Percentiles rank a stretch among this genome's conserved stretches.
These are phyloP conservation scores for Hawksworthiomyces lignivorus DNA, from an alignment of 2,329 filamentous ascomycete genomes.

Conservation along the genomic window DNA sequence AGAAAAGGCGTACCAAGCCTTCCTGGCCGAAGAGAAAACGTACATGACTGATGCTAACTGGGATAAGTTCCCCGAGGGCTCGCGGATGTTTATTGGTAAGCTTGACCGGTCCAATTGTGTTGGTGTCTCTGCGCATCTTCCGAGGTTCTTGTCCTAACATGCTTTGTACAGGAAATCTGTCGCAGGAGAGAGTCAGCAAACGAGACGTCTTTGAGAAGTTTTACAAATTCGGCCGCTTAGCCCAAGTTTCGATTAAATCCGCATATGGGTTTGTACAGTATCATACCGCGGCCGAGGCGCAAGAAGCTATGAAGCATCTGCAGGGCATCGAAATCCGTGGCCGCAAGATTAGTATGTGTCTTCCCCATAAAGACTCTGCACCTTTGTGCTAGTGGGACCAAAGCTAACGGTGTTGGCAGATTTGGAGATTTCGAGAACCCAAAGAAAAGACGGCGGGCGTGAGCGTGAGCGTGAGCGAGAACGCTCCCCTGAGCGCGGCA, in stretches of 20 bases:
- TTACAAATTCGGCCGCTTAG: slow-evolving; percentile 73
- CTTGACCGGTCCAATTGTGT: slow-evolving; percentile 11
- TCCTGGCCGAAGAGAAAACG: slow-evolving; percentile 63
- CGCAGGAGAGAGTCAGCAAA: slow-evolving; percentile 88
- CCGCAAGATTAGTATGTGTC: slow-evolving; percentile 79
- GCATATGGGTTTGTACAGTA: slow-evolving; percentile 98
- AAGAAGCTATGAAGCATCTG: slow-evolving; percentile 64
- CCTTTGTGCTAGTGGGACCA: too few relatives aligned
- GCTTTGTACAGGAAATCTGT: slow-evolving; percentile 70
- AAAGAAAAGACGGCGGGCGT: slow-evolving; percentile 51
- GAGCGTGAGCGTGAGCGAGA: slow-evolving; percentile 24
- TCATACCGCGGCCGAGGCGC: slow-evolving; percentile 66
- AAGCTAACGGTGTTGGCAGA: slow-evolving; percentile 44
- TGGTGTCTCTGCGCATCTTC: slow-evolving; percentile 14
- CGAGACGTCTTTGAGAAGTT: slow-evolving; percentile 90
- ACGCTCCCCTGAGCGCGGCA: slow-evolving; percentile 53
- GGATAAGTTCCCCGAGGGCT: slow-evolving; percentile 72
- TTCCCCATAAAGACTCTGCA: too few relatives aligned
- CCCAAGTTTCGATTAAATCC: slow-evolving; percentile 93
- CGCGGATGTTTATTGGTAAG: slow-evolving; percentile 74
- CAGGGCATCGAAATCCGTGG: slow-evolving; percentile 78
- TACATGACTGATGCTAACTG: slow-evolving; percentile 73
- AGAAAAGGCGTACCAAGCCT: slow-evolving; percentile 61
- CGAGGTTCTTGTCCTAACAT: slow-evolving; percentile 19
- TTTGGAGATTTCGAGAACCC: slow-evolving; percentile 81